Evolutionary conservation across 2,329 filamentous ascomycete genomes (phyloP).

Genomic region (Aspergillus uvarum): DNA sequence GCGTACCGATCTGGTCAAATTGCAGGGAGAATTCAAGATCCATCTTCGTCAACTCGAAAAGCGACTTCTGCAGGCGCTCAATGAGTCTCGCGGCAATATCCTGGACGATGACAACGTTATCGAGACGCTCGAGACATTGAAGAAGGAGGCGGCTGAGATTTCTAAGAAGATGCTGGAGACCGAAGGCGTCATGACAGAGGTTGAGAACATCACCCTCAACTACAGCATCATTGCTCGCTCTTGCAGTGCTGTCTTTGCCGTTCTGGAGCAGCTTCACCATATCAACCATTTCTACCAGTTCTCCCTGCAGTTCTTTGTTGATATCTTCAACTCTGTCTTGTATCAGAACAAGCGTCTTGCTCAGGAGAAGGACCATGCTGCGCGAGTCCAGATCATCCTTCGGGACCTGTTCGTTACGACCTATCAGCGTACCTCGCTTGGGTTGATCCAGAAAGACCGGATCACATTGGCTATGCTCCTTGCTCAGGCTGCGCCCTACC

Average conservation of each 20-base stretch:
- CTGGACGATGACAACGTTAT: constrained; percentile 98
- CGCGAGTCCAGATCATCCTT: constrained; percentile 84
- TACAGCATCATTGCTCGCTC: constrained; percentile 92
- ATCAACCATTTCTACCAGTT: constrained; percentile 99
- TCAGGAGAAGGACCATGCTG: constrained; percentile 70
- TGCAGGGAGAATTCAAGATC: constrained; percentile 99
- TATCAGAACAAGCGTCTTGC: constrained; percentile 73
- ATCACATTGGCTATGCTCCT: constrained; percentile 93
- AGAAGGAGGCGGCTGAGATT: constrained; percentile 96
- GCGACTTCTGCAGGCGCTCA: constrained; percentile 86
- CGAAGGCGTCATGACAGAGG: constrained; percentile 96
- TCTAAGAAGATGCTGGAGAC: constrained; percentile 95
- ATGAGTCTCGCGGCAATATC: constrained; percentile 96
- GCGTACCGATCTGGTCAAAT: constrained; percentile 94
- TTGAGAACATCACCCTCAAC: constrained; percentile 90
- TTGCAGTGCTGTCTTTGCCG: constrained; percentile 95
- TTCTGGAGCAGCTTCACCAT: constrained; percentile 94
- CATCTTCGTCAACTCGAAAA: constrained; percentile 95
- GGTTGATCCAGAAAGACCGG: constrained; percentile 88
- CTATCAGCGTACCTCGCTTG: constrained; percentile 90
- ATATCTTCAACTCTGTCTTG: constrained; percentile 93
- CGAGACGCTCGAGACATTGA: constrained; percentile 93
- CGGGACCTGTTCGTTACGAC: constrained; percentile 86
- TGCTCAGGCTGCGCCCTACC: constrained; percentile 91
- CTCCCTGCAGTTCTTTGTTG: constrained; percentile 94